Evolutionary conservation across 148 eudicot species (phyloP).

Genomic region (Rhododendron henanense): DNA sequence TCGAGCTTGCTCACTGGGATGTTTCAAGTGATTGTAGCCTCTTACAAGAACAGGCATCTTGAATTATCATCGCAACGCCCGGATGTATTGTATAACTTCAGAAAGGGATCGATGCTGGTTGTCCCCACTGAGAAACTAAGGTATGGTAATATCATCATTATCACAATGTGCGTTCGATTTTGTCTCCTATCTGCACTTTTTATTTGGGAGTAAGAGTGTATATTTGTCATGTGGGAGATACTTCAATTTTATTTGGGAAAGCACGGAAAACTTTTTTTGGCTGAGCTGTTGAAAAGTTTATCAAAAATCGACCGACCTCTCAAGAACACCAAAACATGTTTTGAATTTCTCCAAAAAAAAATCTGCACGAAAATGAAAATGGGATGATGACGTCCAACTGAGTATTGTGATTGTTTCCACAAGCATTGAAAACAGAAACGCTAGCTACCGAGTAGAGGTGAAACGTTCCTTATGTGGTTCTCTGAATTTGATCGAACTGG

Average conservation of each 20-base stretch:
- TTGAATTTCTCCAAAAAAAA: neutral
- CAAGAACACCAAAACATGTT: neutral
- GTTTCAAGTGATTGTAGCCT: conserved; percentile 41
- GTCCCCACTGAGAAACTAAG: conserved; percentile 46
- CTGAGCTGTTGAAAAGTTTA: neutral
- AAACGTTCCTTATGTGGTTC: neutral
- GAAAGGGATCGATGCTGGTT: conserved; percentile 27
- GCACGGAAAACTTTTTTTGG: neutral
- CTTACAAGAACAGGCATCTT: conserved; percentile 37
- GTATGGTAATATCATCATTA: conserved; percentile 15
- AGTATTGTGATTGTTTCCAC: neutral
- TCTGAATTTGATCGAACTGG: neutral
- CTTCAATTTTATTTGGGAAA: neutral
- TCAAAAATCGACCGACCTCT: neutral
- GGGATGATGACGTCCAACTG: too few relatives aligned
- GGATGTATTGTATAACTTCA: conserved; percentile 17
- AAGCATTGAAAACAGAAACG: neutral
- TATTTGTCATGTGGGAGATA: neutral
- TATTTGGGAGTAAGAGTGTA: too few relatives aligned
- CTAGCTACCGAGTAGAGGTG: neutral
- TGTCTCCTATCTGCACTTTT: neutral
- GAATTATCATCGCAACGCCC: conserved; percentile 9
- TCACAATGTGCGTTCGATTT: neutral
- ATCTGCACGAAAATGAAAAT: neutral
- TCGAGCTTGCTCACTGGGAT: conserved; percentile 39